Evolutionary conservation across 257 asterid species (phyloP).

Genomic region (Scutellaria minor): DNA sequence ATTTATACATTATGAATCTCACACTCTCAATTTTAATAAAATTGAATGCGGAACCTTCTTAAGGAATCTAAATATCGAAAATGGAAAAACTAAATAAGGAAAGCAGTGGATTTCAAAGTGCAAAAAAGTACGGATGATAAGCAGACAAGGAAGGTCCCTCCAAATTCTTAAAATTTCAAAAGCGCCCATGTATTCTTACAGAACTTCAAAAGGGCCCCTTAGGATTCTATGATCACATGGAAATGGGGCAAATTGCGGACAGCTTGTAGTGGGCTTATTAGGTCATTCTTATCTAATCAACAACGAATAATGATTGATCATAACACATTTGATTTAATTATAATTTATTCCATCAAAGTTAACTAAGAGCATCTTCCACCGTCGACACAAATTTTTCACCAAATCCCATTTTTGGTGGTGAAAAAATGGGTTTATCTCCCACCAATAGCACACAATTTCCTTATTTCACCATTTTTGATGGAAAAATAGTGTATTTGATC

Average conservation of each 20-base stretch:
- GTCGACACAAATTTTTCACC: too few relatives aligned
- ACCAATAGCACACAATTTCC: too few relatives aligned
- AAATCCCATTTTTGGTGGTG: too few relatives aligned
- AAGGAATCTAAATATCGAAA: neutral
- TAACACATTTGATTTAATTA: neutral
- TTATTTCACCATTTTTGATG: too few relatives aligned
- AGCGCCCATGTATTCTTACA: conserved; percentile 11
- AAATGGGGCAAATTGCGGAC: conserved; percentile 35
- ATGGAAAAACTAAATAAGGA: neutral
- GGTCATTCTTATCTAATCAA: conserved; percentile 34
- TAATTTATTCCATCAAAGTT: conserved; percentile 15
- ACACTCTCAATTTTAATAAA: too few relatives aligned
- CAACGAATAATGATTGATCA: conserved; percentile 1
- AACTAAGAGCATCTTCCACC: too few relatives aligned
- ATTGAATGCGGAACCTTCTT: too few relatives aligned
- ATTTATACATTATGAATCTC: too few relatives aligned
- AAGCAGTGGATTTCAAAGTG: conserved; percentile 22
- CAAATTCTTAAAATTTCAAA: neutral
- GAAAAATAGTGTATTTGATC: too few relatives aligned
- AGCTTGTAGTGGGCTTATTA: conserved; percentile 47
- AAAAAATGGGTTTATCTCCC: too few relatives aligned
- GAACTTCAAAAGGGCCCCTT: conserved; percentile 1
- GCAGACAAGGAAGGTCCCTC: conserved; percentile 38
- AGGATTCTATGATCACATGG: conserved; percentile 27
- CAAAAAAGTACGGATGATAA: conserved; percentile 56